These are phyloP conservation scores for Candida sonorensis DNA, from an alignment of 805 yeast species.

Conservation along the genomic window DNA sequence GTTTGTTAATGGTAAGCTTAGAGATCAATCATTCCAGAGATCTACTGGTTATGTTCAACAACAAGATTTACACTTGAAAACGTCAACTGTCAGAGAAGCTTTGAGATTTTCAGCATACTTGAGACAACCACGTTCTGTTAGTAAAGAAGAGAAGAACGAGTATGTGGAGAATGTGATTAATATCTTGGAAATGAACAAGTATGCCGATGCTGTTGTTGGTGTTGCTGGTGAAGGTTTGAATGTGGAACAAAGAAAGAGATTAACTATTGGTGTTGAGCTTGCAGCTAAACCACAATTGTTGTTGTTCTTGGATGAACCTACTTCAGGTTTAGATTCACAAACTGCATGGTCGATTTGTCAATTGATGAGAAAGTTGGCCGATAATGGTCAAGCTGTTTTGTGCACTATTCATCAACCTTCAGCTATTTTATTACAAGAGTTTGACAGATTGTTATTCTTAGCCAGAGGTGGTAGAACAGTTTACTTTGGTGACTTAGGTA, in stretches of 20 bases:
- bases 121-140: conserved; percentile 35
- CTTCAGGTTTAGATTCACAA: conserved; percentile 53
- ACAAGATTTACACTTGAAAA: conserved; percentile 47
- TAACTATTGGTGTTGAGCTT: conserved; percentile 51
- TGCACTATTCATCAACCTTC: conserved; percentile 86
- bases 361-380: conserved; percentile 44
- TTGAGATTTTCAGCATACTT: conserved; percentile 44
- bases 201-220: conserved; percentile 52
- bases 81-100: conserved; percentile 49
- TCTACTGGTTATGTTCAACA: conserved; percentile 55
- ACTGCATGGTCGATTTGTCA: conserved; percentile 56
- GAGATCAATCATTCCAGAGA: conserved; percentile 45
- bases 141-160: conserved; percentile 38
- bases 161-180: conserved; percentile 46
- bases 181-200: conserved; percentile 43
- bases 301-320: conserved; percentile 54
- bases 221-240: conserved; percentile 44
- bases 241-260: conserved; percentile 48
- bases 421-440: conserved; percentile 67
- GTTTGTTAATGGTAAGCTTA: conserved; percentile 47
- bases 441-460: conserved; percentile 67
- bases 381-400: conserved; percentile 48
- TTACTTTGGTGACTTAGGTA: conserved; percentile 62
- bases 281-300: conserved; percentile 49
- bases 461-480: conserved; percentile 69